Evolutionary conservation across 1,139 yeast genomes (phyloP), one percentile per base, ranked within the genome.

Genomic region (Sugiyamaella pinicola): DNA sequence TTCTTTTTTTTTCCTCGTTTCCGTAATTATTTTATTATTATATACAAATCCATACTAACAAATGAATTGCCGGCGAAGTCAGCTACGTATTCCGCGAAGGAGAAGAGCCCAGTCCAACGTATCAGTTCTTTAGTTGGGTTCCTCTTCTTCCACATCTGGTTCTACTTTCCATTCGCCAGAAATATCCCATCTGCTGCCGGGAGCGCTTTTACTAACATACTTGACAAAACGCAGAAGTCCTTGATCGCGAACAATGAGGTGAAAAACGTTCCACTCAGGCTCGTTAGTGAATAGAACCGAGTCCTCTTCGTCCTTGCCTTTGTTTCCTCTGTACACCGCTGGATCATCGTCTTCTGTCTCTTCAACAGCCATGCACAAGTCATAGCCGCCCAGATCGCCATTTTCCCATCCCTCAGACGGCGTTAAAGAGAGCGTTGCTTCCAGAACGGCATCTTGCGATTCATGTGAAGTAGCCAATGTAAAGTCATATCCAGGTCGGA

Each of bases 371-470:
- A 95, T 87, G 64, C 95, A 86, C 51, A 95, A 74, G 64, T 93
- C 97, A 70, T 95, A 95, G 1, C 98, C 99, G 34, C 99, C 99
- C 54, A 77, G 74, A 62, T 88, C 96, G 15, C 96, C 97, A 51
- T 81, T 78, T 55, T 82, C 88, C 96, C 96, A 88, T 54, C 86
- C 87, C 60, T 77, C 77, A 2, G 88, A 82, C 1, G 96, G 96
- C 0, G 96, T 91, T 53, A 89, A 68, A 52, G 83, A 81, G 53
- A 90, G 69, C 0, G 96, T 87, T 2, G 91, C 95, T 58, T 84
- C 84, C 52, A 82, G 63, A 21, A 60, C 54, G n/a, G 55, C 44
- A 7, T 57, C 58, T 3, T 58, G 60, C 3, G 61, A 55, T 9
- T 61, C 62, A 24, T 59, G 59, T 7, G 53, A 22, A 0, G 98